Percentiles rank a stretch among this genome's conserved stretches.
Conservation (phyloP, 345 rosid species). For the Eucalyptus albens region DNA sequence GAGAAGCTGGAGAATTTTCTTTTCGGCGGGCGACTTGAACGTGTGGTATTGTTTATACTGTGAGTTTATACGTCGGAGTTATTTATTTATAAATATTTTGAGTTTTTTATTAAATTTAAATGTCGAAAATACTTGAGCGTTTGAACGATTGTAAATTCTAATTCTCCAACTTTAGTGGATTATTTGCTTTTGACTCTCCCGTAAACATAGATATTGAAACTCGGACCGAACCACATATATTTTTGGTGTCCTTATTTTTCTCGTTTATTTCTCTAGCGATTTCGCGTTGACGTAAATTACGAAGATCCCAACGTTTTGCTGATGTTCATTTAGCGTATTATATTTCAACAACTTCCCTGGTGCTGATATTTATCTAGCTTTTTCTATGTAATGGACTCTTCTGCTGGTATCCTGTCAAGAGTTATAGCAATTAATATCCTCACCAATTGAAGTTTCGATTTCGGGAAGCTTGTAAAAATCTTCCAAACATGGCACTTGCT, state of each 20-base stretch:
- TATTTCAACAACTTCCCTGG: too few species aligned
- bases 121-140: rapidly evolving
- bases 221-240: rapidly evolving
- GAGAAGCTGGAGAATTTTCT: too few species aligned
- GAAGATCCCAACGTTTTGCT: too few species aligned
- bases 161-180: rapidly evolving
- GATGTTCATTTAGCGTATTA: not conserved
- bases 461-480: not conserved
- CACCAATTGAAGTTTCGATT: not conserved
- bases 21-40: too few species aligned
- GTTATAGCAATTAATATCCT: not conserved
- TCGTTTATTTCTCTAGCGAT: too few species aligned
- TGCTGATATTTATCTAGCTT: not conserved
- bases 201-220: rapidly evolving
- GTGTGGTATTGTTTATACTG: too few species aligned
- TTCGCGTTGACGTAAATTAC: too few species aligned
- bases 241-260: too few species aligned
- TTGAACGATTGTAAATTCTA: too few species aligned
- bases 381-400: not conserved
- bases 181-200: rapidly evolving
- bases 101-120: rapidly evolving
- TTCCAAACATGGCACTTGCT: conserved; percentile 43
- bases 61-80: too few species aligned
- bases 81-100: too few species aligned
- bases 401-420: not conserved